phyloP scores from a whole-genome alignment of 2,329 filamentous ascomycete species.

The Colletotrichum plurivorum region DNA sequence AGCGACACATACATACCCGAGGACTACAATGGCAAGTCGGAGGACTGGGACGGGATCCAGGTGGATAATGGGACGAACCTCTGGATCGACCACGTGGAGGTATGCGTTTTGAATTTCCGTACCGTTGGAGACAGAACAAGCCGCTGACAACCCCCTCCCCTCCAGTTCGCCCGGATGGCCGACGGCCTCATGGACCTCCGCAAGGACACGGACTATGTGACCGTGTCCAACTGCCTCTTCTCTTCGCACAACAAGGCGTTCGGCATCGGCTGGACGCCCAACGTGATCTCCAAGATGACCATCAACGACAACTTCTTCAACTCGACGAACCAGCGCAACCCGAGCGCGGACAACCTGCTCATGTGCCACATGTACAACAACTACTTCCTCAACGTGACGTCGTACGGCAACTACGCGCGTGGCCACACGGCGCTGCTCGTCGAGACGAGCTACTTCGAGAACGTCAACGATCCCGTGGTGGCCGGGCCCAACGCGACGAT shows the following conservation, averaged over 20 bases:
- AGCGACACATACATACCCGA: slow-evolving; percentile 56
- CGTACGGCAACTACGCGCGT: slow-evolving; percentile 67
- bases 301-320: slow-evolving; percentile 70
- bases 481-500: slow-evolving; percentile 25
- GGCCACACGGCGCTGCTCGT: slow-evolving; percentile 66
- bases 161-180: slow-evolving; percentile 62
- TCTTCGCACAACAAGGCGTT: slow-evolving; percentile 64
- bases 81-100: slow-evolving; percentile 70
- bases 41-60: slow-evolving; percentile 5
- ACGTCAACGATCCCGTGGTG: slow-evolving; percentile 55
- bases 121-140: not conserved
- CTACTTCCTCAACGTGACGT: slow-evolving; percentile 60
- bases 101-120: not conserved
- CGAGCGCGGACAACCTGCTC: slow-evolving; percentile 63
- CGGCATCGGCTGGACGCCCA: slow-evolving; percentile 67
- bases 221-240: slow-evolving; percentile 39
- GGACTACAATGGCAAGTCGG: slow-evolving; percentile 10
- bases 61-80: slow-evolving; percentile 47
- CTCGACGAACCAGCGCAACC: slow-evolving; percentile 70
- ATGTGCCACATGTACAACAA: slow-evolving; percentile 71
- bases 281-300: slow-evolving; percentile 68
- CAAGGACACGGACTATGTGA: slow-evolving; percentile 69
- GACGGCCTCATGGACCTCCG: slow-evolving; percentile 73
- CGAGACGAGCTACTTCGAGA: slow-evolving; percentile 64
- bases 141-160: slow-evolving; percentile 46